Evolutionary conservation across 2,329 filamentous ascomycete genomes (phyloP), one percentile per base, ranked within the genome.

Genomic region (Sodiomyces alkalinus): DNA sequence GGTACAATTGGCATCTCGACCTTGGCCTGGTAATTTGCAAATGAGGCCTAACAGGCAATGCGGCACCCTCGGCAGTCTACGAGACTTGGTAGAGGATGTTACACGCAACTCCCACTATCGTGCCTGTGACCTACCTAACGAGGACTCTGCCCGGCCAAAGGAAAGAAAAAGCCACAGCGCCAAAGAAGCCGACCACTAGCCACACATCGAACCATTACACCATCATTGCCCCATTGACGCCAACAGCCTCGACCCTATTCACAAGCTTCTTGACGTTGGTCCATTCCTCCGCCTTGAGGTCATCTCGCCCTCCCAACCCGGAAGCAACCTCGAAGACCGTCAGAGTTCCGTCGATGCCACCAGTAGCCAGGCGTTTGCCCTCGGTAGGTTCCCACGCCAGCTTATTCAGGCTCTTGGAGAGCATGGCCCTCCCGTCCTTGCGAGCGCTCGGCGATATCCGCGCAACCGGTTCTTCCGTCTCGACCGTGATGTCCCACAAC

Each of bases 301-400:
- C 68, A 44, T 96, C 90, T 40, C 79, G 75, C n/a, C 85, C 86
- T 16, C 86, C 85, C 8, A 92, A 51, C 39, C 86, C 72, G 43
- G 66, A 60, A 15, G 83, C 77, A 32, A 98, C 87, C 55, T 98
- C 90, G 46, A 96, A 98, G 6, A 98, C 73, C 1, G 80, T 93
- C 14, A 94, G 64, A 2, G 83, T 74, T 8, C 87, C 87, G 45
- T 94, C 86, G 35, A 98, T 77, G 4, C 90, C 90, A 24, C 90
- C 92, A 0, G 85, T 85, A 2, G 87, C 90, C 28, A 96, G 59
- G 28, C 81, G 69, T 52, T 79, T 80, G 27, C 90, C 92, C 47
- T 94, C 86, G 24, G 73, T 77, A 43, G 75, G 74, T 55, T 98
- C 90, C 90, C 90, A 98, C 1, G 83, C 79, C 23, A 94, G 62